Evolutionary conservation across 1,284 basidiomycete genomes (phyloP).

Genomic region (Tilletiopsis washingtonensis): DNA sequence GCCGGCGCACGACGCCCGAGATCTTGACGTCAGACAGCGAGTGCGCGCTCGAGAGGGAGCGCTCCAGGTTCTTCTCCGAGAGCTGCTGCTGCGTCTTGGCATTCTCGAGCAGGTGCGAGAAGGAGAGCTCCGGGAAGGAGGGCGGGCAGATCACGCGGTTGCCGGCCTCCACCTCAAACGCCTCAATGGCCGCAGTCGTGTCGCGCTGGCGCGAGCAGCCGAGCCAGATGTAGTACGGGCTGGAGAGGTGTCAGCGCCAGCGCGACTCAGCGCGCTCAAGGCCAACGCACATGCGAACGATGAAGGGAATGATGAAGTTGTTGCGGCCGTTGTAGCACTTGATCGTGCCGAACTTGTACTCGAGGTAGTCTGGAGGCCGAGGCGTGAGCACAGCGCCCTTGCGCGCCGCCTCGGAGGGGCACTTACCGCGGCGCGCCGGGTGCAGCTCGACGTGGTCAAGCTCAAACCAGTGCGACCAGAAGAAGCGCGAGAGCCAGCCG

Average conservation of each 20-base stretch:
- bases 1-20: conserved; percentile 17
- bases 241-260: conserved; percentile 26
- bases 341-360: conserved; percentile 69
- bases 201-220: conserved; percentile 63
- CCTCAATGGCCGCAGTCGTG: conserved; percentile 57
- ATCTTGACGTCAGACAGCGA: no score
- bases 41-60: not conserved
- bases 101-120: conserved; percentile 8
- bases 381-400: not conserved
- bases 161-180: conserved; percentile 65
- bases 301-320: conserved; percentile 61
- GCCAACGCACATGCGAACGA: conserved; percentile 53
- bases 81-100: not conserved
- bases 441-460: conserved; percentile 68
- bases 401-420: not conserved
- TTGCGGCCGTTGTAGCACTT: conserved; percentile 64
- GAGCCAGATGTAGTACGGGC: conserved; percentile 69
- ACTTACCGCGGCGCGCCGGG: conserved; percentile 55
- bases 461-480: conserved; percentile 61
- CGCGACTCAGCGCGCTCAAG: not conserved
- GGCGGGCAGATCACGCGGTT: conserved; percentile 51
- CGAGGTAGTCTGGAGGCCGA: conserved; percentile 58
- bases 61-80: conserved; percentile 1
- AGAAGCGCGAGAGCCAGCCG: conserved; percentile 67
- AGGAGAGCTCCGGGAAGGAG: conserved; percentile 38